Conservation (phyloP, 2,329 filamentous ascomycete species). For the Ophiostoma tasmaniense region DNA sequence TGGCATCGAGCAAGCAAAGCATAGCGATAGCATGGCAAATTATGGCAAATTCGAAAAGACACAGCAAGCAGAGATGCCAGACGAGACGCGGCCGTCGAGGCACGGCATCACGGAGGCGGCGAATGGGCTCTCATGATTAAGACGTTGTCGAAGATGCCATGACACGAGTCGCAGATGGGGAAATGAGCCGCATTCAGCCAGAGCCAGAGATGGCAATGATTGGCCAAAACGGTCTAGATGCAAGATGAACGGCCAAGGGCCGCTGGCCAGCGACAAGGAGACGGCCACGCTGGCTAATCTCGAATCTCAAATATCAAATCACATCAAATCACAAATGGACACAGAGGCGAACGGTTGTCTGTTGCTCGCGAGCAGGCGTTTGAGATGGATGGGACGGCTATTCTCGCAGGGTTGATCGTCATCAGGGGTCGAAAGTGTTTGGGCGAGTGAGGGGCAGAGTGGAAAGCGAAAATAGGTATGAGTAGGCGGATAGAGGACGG, state of each 20-base stretch:
- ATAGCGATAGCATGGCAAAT: too few species aligned
- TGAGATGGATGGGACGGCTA: conserved; percentile 45
- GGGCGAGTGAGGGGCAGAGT: conserved; percentile 5
- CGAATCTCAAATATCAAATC: neutral
- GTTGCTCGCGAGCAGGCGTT: conserved; percentile 28
- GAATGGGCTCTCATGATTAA: neutral
- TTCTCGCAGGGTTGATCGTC: conserved; percentile 39
- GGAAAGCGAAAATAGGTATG: neutral
- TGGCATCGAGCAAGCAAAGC: neutral
- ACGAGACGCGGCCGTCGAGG: neutral
- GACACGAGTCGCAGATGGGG: neutral
- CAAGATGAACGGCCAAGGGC: neutral
- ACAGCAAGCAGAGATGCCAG: neutral
- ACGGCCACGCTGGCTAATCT: neutral
- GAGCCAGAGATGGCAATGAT: conserved; percentile 2
- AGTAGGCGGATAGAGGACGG: neutral
- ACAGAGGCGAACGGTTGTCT: neutral
- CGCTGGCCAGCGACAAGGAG: neutral
- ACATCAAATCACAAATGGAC: neutral
- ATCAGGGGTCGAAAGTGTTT: conserved; percentile 25
- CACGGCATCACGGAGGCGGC: neutral
- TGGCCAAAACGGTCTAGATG: neutral
- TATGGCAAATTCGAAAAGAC: neutral
- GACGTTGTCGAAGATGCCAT: neutral
- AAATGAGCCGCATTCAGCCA: neutral